phyloP scores from a whole-genome alignment of 2,329 filamentous ascomycete genomes.

The Ceratocystis harringtonii region DNA sequence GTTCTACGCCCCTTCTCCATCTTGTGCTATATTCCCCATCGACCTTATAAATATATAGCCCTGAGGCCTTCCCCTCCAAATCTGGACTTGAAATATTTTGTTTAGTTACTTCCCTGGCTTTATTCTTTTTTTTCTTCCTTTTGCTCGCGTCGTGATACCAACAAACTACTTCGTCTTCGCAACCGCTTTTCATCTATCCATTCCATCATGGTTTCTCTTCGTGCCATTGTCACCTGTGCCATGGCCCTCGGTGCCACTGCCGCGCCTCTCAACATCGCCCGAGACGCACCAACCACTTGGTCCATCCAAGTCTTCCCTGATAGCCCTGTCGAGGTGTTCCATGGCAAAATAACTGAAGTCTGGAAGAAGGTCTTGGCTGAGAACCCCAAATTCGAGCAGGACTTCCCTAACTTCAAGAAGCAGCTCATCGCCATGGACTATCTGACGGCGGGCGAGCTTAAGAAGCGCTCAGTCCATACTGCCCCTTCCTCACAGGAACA shows the following conservation, averaged over 20 bases:
- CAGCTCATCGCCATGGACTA: conserved; percentile 12
- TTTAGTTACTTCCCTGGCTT: not conserved
- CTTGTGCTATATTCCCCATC: not conserved
- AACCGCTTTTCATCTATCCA: not conserved
- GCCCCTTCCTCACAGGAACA: not conserved
- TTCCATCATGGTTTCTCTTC: conserved; percentile 19
- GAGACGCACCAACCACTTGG: conserved; percentile 9
- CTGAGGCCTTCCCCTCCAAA: not conserved
- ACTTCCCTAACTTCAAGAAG: conserved; percentile 16
- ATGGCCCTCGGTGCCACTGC: conserved; percentile 15
- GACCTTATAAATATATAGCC: not conserved
- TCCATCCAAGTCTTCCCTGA: conserved; percentile 9
- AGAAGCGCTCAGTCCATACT: not conserved
- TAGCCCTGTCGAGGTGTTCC: conserved; percentile 3
- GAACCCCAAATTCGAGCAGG: conserved; percentile 12
- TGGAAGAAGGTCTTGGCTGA: conserved; percentile 7
- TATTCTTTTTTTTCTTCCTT: not conserved
- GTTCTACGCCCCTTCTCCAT: not conserved
- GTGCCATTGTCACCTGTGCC: conserved; percentile 6
- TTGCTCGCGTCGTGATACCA: not conserved
- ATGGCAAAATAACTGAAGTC: conserved; percentile 6
- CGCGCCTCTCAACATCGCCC: not conserved
- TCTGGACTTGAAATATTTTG: not conserved
- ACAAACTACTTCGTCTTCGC: not conserved
- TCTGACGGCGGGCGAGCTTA: not conserved